A percentile compares a stretch with the other conserved stretches of the same genome.
Evolutionary conservation across 2,329 filamentous ascomycete species (phyloP).

Genomic region (Penicillium sp.): DNA sequence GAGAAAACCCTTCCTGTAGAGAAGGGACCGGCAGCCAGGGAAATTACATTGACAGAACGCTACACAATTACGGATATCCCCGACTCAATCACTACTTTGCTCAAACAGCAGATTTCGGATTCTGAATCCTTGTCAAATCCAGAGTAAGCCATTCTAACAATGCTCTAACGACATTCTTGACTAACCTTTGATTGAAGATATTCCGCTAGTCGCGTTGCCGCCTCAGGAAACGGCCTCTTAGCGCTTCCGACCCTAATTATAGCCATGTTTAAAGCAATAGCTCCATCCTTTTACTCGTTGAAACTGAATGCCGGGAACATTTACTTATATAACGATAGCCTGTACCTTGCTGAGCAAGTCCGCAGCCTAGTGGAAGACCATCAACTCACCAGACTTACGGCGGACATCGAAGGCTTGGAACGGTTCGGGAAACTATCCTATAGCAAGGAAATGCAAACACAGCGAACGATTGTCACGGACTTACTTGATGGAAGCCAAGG

Average conservation of each 20-base stretch:
- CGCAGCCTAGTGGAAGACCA: slow-evolving; percentile 46
- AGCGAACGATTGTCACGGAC: slow-evolving; percentile 59
- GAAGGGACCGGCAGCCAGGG: slow-evolving; percentile 39
- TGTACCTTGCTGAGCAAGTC: slow-evolving; percentile 54
- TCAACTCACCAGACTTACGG: slow-evolving; percentile 46
- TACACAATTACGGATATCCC: slow-evolving; percentile 89
- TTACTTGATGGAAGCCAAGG: slow-evolving; percentile 61
- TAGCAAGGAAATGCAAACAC: slow-evolving; percentile 61
- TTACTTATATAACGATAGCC: slow-evolving; percentile 63
- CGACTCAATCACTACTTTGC: slow-evolving; percentile 58
- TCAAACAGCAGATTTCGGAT: slow-evolving; percentile 40
- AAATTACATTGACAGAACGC: slow-evolving; percentile 75
- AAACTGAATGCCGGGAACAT: slow-evolving; percentile 53
- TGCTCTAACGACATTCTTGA: background rate
- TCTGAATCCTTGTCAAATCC: slow-evolving; percentile 34
- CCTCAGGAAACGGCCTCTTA: slow-evolving; percentile 41
- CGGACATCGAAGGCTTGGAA: slow-evolving; percentile 54
- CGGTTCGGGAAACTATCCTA: slow-evolving; percentile 60
- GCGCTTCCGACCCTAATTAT: slow-evolving; percentile 45
- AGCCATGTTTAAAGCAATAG: slow-evolving; percentile 49
- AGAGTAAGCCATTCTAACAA: slow-evolving; percentile 26
- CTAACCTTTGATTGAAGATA: slow-evolving; percentile 27
- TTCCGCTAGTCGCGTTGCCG: slow-evolving; percentile 33
- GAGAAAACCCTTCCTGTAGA: slow-evolving; percentile 11
- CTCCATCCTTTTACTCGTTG: slow-evolving; percentile 43